Conservation (phyloP, 495 filamentous ascomycete species). For the Penicillium bovifimosum region DNA sequence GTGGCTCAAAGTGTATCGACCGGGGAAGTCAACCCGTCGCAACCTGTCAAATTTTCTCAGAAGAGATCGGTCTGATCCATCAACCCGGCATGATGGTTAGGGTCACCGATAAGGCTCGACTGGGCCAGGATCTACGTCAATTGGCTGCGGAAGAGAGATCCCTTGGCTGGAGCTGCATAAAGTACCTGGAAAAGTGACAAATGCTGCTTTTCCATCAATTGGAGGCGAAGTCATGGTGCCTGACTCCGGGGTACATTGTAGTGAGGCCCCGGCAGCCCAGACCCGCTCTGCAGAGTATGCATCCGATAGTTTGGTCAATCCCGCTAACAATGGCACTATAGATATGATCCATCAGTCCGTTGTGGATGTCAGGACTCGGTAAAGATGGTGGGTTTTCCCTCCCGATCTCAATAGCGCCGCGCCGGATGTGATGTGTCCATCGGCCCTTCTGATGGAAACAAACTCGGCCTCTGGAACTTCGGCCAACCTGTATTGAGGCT, state of each 20-base stretch:
- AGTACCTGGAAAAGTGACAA: neutral
- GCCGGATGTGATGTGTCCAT: slow-evolving; percentile 24
- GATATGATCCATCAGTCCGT: slow-evolving; percentile 18
- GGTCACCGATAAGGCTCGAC: slow-evolving; percentile 7
- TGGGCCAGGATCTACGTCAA: neutral
- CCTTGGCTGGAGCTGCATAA: neutral
- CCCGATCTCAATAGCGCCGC: slow-evolving; percentile 17
- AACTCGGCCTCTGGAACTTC: slow-evolving; percentile 7
- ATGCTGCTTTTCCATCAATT: neutral
- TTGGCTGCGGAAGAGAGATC: slow-evolving; percentile 1
- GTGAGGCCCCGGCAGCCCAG: neutral
- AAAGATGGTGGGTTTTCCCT: slow-evolving; percentile 9
- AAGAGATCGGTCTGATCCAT: slow-evolving; percentile 22
- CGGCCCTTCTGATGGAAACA: neutral
- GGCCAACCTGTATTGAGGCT: neutral
- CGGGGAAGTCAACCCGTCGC: slow-evolving; percentile 7
- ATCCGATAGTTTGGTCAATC: slow-evolving; percentile 12
- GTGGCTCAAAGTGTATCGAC: slow-evolving; percentile 22
- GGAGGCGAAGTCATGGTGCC: neutral
- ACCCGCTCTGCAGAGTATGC: neutral
- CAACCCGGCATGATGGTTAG: slow-evolving; percentile 18
- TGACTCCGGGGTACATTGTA: neutral
- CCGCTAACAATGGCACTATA: slow-evolving; percentile 18
- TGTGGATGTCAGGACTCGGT: neutral
- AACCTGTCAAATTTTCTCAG: slow-evolving; percentile 11